These are phyloP conservation scores for Secale cereale DNA, from an alignment of 176 grass and related monocot genomes.

Conservation along the genomic window DNA sequence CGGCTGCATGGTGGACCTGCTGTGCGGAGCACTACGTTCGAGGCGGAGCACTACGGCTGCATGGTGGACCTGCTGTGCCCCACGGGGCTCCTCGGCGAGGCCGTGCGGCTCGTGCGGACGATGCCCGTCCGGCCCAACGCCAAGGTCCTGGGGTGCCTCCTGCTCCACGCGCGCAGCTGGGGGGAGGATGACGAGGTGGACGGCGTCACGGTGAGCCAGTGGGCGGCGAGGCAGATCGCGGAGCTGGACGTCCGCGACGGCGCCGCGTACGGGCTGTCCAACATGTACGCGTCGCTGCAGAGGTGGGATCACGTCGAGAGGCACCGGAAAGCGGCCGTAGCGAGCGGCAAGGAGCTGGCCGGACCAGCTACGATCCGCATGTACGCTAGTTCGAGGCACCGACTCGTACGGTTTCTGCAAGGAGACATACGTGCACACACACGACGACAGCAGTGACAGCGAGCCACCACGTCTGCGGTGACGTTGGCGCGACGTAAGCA, in stretches of 20 bases:
- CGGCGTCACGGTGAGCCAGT: slow-evolving; percentile 18
- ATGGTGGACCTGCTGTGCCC: slow-evolving; percentile 55
- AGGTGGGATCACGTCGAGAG: slow-evolving; percentile 38
- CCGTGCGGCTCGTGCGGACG: slow-evolving; percentile 26
- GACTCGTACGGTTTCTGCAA: neutral
- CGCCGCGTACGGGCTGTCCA: slow-evolving; percentile 30
- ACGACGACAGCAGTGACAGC: neutral
- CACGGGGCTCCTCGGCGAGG: slow-evolving; percentile 21
- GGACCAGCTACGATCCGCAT: neutral
- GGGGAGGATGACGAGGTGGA: neutral
- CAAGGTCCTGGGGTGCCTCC: slow-evolving; percentile 43
- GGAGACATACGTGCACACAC: neutral
- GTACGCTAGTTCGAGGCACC: neutral
- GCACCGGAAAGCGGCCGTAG: slow-evolving; percentile 5
- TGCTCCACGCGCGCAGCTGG: slow-evolving; percentile 28
- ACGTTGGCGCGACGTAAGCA: neutral
- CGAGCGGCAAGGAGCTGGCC: neutral
- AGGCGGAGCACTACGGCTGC: slow-evolving; percentile 51
- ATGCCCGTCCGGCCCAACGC: slow-evolving; percentile 44
- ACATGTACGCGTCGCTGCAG: slow-evolving; percentile 42
- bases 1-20: no score
- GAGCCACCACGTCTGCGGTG: neutral
- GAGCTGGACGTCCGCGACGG: slow-evolving; percentile 36
- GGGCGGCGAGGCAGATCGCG: slow-evolving; percentile 28
- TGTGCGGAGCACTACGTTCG: no score